Evolutionary conservation across 345 rosid genomes (phyloP).

Genomic region (Euphorbia pulcherrima): DNA sequence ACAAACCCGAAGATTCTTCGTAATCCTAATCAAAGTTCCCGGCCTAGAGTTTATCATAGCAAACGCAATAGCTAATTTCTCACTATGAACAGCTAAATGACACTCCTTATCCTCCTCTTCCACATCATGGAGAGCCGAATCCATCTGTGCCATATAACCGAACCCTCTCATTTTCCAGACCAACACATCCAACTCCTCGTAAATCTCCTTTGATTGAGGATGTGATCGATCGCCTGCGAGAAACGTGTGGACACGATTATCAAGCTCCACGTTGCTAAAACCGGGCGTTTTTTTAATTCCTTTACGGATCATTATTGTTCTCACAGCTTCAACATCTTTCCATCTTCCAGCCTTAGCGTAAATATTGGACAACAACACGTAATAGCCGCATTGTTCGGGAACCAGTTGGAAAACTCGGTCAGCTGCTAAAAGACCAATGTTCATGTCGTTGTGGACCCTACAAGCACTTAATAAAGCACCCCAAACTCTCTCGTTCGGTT

Average conservation of each 20-base stretch:
- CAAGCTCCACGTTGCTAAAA: constrained; percentile 59
- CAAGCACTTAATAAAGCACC: constrained; percentile 70
- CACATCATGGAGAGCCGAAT: constrained; percentile 69
- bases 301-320: constrained; percentile 52
- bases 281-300: constrained; percentile 63
- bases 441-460: constrained; percentile 46
- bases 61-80: constrained; percentile 69
- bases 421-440: constrained; percentile 64
- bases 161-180: constrained; percentile 60
- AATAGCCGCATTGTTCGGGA: constrained; percentile 61
- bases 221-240: constrained; percentile 62
- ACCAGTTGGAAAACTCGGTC: constrained; percentile 54
- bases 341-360: constrained; percentile 79
- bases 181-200: constrained; percentile 47
- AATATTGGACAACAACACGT: constrained; percentile 68
- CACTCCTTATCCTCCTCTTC: constrained; percentile 78
- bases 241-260: constrained; percentile 45
- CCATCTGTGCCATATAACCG: constrained; percentile 60
- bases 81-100: constrained; percentile 73
- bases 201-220: constrained; percentile 41
- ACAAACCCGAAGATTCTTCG: constrained; percentile 73
- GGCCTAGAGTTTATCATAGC: constrained; percentile 51
- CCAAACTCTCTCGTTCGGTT: constrained; percentile 72
- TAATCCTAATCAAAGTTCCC: constrained; percentile 47
- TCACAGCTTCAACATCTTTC: constrained; percentile 52